Evolutionary conservation across 306 rosid species (phyloP), one percentile per base, ranked within the genome.

Genomic region (Adenanthera pavonina): DNA sequence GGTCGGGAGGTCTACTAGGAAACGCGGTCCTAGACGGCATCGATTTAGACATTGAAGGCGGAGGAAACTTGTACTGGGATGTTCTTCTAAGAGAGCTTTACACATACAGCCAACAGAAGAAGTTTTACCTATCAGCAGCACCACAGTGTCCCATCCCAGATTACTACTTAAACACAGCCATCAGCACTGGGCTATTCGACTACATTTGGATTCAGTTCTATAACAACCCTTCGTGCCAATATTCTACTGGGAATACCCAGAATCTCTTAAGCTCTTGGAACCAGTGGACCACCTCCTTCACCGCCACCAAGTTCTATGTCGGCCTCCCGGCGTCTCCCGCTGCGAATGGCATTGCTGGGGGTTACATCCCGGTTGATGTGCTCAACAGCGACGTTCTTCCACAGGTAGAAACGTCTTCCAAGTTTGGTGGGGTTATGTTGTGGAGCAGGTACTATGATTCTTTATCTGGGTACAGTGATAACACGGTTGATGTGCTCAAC

Each of bases 21-120:
- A 79, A 59, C 1, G 89, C 89, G 0, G 83, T 83, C 17, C 48
- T 89, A 14, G 89, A 89, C 19, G 92, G 90, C 2, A 57, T 89
- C 5, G 90, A 89, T 61, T 89, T 89, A 41, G 90, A 87, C 60
- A 89, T 89, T 15, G 92, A 81, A 57, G 85, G 81, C 1, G 74
- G 74, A 1, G 82, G 7, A 3, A 13, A 77, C 56, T 15, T 15
- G 69, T 70, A 59, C 57, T 89, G 81, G 65, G 88, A 85, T 59
- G 86, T 52, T 0, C 83, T 89, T 0, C 88, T 5, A 6, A 0
- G 15, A 43, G 36, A 15, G 43, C 84, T 7, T 79, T 85, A 57
- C 0, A 43, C 35, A 0, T 79, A 67, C 8, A 75, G 78, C 59
- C 54, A 77, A 14, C 49, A 66, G 4, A 44, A 38, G 5, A 78